Conservation (phyloP, 2,329 filamentous ascomycete genomes). For the Cladosporium cucumerinum region DNA sequence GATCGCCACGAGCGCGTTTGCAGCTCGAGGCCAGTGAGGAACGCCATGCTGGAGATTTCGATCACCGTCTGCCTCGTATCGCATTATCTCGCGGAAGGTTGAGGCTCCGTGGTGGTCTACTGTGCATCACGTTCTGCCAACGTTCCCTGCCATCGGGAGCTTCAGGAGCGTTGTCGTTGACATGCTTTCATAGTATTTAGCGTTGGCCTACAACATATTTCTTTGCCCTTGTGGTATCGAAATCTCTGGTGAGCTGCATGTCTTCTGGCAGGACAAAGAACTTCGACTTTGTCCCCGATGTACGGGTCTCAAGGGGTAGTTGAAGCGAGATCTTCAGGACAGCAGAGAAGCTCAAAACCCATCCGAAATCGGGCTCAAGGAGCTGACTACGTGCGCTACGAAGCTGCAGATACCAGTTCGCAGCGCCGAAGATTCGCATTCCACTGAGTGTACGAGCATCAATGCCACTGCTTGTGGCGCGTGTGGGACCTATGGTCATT, state of each 20-base stretch:
- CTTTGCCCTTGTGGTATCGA: not conserved
- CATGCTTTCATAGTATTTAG: not conserved
- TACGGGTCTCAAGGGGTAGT: not conserved
- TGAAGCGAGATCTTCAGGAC: not conserved
- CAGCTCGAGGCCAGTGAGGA: conserved; percentile 39
- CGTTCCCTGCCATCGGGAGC: not conserved
- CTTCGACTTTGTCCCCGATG: not conserved
- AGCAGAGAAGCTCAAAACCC: not conserved
- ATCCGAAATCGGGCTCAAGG: too few species aligned
- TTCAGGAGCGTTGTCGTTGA: not conserved
- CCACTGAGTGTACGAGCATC: too few species aligned
- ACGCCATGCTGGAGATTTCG: conserved; percentile 41
- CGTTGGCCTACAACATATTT: too few species aligned
- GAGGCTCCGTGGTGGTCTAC: not conserved
- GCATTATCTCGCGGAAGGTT: not conserved
- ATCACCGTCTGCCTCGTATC: conserved; percentile 31
- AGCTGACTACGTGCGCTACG: too few species aligned
- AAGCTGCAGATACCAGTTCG: too few species aligned
- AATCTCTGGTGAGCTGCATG: not conserved
- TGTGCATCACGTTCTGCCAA: not conserved
- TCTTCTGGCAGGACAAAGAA: not conserved
- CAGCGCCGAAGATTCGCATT: too few species aligned
- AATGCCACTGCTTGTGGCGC: too few species aligned
- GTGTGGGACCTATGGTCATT: too few species aligned
- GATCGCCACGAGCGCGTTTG: conserved; percentile 39